Evolutionary conservation across 345 rosid genomes (phyloP).

Genomic region (Hibiscus mutabilis): DNA sequence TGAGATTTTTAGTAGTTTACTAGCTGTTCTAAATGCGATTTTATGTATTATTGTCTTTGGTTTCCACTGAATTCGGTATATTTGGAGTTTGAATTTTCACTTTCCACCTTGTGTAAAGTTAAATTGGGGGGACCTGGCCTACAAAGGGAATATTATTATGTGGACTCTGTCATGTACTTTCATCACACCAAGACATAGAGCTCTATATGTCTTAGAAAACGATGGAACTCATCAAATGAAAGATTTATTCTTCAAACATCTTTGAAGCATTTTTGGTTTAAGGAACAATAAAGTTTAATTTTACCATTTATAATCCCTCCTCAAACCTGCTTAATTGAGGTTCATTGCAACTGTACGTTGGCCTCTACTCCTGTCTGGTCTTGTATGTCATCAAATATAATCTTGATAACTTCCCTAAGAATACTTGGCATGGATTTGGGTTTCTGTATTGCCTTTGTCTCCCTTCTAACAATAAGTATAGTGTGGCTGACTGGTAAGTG

Average conservation of each 20-base stretch:
- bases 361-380: neutral
- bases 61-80: neutral
- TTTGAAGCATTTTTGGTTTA: neutral
- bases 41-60: neutral
- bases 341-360: neutral
- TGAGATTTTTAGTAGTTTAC: neutral
- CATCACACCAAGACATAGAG: neutral
- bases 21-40: neutral
- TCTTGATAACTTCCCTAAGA: neutral
- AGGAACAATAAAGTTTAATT: neutral
- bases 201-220: neutral
- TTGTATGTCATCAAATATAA: neutral
- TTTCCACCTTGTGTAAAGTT: no score
- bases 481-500: slow-evolving; percentile 16
- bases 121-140: neutral
- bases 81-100: neutral
- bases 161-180: neutral
- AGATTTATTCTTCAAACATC: neutral
- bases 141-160: neutral
- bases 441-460: neutral
- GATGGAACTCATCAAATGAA: slow-evolving; percentile 1
- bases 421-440: neutral
- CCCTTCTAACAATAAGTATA: neutral
- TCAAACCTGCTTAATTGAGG: neutral
- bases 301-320: neutral